A percentile compares a stretch with the other conserved stretches of the same genome.
Evolutionary conservation across 441 rosid genomes (phyloP).

Genomic region (Kokia cookei): DNA sequence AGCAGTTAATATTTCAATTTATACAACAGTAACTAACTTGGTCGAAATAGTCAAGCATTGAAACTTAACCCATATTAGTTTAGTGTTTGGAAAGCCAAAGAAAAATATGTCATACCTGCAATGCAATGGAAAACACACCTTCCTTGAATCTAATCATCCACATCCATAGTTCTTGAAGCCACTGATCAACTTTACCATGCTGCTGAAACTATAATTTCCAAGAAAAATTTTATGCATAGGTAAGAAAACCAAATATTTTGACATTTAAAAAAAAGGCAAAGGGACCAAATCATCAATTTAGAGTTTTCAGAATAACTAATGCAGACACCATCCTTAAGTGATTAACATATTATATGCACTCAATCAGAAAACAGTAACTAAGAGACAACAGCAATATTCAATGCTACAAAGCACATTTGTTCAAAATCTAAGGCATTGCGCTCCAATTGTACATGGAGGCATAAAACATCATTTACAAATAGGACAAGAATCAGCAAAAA

Average conservation of each 20-base stretch:
- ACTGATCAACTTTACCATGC: conserved; percentile 70
- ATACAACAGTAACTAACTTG: background rate
- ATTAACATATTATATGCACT: background rate
- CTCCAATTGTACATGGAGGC: background rate
- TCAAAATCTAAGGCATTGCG: background rate
- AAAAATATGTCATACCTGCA: conserved; percentile 49
- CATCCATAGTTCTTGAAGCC: conserved; percentile 86
- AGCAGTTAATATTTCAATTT: background rate
- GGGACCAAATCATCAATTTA: background rate
- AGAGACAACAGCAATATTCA: background rate
- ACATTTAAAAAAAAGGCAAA: background rate
- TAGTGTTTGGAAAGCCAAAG: conserved; percentile 1
- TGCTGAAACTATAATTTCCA: conserved; percentile 44
- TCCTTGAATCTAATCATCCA: conserved; percentile 93
- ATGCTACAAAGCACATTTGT: background rate
- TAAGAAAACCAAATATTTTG: background rate
- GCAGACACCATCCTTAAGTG: background rate
- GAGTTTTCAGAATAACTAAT: background rate
- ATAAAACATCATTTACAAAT: background rate
- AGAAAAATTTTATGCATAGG: background rate
- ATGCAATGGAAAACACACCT: conserved; percentile 49
- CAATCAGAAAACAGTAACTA: background rate
- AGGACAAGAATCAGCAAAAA: background rate
- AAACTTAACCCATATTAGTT: background rate
- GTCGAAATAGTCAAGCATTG: background rate